These are phyloP conservation scores for Arthrocladium fulminans DNA, from an alignment of 2,329 filamentous ascomycete species.

Conservation along the genomic window DNA sequence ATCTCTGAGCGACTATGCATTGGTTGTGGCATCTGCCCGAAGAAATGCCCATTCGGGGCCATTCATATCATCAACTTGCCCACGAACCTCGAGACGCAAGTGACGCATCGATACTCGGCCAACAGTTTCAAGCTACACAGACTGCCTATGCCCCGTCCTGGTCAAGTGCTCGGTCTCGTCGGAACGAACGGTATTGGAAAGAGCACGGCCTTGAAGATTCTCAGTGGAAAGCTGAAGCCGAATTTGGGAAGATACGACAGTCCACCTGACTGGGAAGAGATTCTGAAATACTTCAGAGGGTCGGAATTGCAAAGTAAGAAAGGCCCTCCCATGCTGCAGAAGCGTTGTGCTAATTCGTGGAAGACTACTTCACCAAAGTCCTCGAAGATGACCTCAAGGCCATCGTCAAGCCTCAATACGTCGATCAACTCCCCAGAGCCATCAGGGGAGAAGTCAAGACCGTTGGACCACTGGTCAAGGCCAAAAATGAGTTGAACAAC, in stretches of 20 bases:
- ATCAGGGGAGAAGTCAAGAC: slow-evolving; percentile 73
- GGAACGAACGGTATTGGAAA: slow-evolving; percentile 99
- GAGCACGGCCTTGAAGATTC: slow-evolving; percentile 98
- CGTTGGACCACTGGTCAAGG: slow-evolving; percentile 69
- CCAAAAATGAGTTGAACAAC: slow-evolving; percentile 68
- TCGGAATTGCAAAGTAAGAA: slow-evolving; percentile 87
- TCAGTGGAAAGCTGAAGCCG: slow-evolving; percentile 96
- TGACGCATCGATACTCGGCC: slow-evolving; percentile 96
- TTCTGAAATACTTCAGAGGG: slow-evolving; percentile 95
- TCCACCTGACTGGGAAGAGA: slow-evolving; percentile 98
- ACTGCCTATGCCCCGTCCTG: slow-evolving; percentile 87
- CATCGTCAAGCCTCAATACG: slow-evolving; percentile 97
- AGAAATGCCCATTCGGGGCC: slow-evolving; percentile 97
- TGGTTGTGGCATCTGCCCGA: slow-evolving; percentile 98
- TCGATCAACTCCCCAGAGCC: slow-evolving; percentile 92
- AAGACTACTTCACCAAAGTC: slow-evolving; percentile 97
- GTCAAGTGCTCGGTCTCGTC: slow-evolving; percentile 90
- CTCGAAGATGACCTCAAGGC: slow-evolving; percentile 95
- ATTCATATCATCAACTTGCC: slow-evolving; percentile 99
- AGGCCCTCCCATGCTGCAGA: not conserved
- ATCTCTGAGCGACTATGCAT: slow-evolving; percentile 95
- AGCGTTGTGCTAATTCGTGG: not conserved
- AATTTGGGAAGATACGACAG: slow-evolving; percentile 93
- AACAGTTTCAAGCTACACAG: slow-evolving; percentile 99
- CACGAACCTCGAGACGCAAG: slow-evolving; percentile 95